Base-by-base conservation (phyloP, 2,329 filamentous ascomycete species). In the Penicillium sp. region DNA sequence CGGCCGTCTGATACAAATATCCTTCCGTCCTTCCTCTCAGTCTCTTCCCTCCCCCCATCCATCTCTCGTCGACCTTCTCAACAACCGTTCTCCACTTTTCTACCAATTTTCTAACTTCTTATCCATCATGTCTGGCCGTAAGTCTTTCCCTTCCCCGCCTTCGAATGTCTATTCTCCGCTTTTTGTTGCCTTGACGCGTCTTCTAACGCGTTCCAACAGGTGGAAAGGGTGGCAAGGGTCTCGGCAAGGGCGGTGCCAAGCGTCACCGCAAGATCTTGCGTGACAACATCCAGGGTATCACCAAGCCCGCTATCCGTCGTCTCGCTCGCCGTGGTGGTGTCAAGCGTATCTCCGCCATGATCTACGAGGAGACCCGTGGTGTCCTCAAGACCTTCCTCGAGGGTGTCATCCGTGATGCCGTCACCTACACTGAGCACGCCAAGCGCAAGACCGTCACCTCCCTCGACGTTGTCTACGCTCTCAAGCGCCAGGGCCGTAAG, bases 261-360 rank as follows among this genome's bases (percentile, higher is more conserved):
- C 90, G 90, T 76, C 90, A 96, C 78, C 84, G 91, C 68, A 96
- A 96, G 87, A 96, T 96, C 79, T 81, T 96, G 73, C 88, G 90
- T 76, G 90, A 95, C 86, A 96, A 95, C 86, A 96, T 96, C 69
- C 90, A 96, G 79, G 90, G 90, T 77, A 96, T 96, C 70, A 96
- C 90, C 68, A 96, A 96, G 86, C 90, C 90, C 63, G 90, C 90
- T 64, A 96, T 96, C 75, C 86, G 90, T 66, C 90, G 90, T 94
- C 89, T 96, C 71, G 90, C 90, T 56, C 90, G 90, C 77, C 89
- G 90, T 93, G 90, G 90, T 74, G 90, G 90, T 90, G 90, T 96
- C 81, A 96, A 96, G 87, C 90, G 90, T 94, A 96, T 96, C 67
- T 95, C 89, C 65, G 90, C 90, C 70, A 94, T 86, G 84, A 87